Evolutionary conservation across 1,284 basidiomycete species (phyloP).

Genomic region (Leccinum fuscescens): DNA sequence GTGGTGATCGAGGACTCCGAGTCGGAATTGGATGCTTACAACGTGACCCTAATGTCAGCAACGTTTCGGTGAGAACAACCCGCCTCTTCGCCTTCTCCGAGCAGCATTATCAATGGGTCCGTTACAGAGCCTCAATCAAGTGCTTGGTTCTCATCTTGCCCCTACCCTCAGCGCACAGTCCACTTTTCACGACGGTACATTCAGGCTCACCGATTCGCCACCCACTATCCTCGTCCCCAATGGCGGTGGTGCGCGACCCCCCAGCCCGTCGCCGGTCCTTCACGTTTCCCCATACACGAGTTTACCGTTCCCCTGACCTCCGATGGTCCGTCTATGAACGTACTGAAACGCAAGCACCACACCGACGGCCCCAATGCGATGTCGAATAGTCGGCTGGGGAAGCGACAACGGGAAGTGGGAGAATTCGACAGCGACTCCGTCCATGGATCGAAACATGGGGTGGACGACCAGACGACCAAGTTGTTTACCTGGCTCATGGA

Average conservation of each 20-base stretch:
- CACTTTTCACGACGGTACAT: conserved; percentile 30
- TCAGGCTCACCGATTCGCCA: conserved; percentile 34
- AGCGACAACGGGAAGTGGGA: conserved; percentile 47
- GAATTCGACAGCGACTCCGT: conserved; percentile 53
- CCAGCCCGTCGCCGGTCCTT: conserved; percentile 30
- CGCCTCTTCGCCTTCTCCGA: neutral
- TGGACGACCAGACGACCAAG: conserved; percentile 71
- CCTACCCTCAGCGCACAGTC: conserved; percentile 30
- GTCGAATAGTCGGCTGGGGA: conserved; percentile 36
- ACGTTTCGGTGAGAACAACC: conserved; percentile 31
- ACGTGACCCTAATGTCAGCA: conserved; percentile 36
- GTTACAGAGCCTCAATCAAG: conserved; percentile 35
- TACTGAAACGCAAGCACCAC: conserved; percentile 50
- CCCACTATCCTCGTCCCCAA: conserved; percentile 33
- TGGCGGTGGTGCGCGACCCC: conserved; percentile 22
- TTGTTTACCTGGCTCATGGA: conserved; percentile 75
- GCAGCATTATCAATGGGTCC: conserved; percentile 6
- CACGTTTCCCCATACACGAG: conserved; percentile 35
- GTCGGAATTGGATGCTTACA: conserved; percentile 39
- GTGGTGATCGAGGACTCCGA: conserved; percentile 24
- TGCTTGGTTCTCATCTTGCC: conserved; percentile 33
- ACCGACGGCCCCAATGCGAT: conserved; percentile 39
- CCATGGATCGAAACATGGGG: conserved; percentile 75
- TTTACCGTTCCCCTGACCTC: conserved; percentile 32
- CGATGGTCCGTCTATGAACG: conserved; percentile 24